Evolutionary conservation across 345 rosid species (phyloP), one percentile per base, ranked within the genome.

Genomic region (Trapa incisa): DNA sequence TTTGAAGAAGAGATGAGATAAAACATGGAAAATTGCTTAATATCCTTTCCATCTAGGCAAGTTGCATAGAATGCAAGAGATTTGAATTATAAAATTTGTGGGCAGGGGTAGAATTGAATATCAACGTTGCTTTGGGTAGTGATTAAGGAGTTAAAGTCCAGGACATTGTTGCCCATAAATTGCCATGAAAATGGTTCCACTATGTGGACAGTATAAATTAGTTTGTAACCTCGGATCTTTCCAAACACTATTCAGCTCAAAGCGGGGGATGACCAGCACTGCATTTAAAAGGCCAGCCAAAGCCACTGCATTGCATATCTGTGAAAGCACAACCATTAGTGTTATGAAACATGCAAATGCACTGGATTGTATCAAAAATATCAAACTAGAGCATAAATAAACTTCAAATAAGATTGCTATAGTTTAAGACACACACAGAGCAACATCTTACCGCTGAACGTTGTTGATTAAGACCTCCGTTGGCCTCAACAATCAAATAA

Each of bases 301-400:
- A 74, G 98, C 98, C 77, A 90, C 98, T 71, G 97, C 96, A 77
- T 88, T 93, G 80, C 97, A 93, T 69, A 93, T 88, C 98, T 93
- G 71, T 68, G 62, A 53, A 67, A 76, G 47, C 50, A 81, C 48
- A 37, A 56, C 2, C 37, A 69, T 22, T 22, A 74, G 36, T 54
- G 54, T 48, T 32, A 47, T 45, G 50, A 70, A 73, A 64, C 6
- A 60, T 37, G 17, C 42, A 68, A 37, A 54, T 56, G 38, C 61
- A 42, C n/a, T 22, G 37, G 22, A 9, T 11, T 58, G 63, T 37
- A 11, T 29, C 17, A 57, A 58, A 53, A 6, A 15, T 14, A 37
- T 17, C 37, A 1, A 67, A 36, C 58, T 67, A 35, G n/a, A 10
- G 41, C 5, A 12, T 5, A 58, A 13, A 33, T 5, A 32, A 58